phyloP scores from a whole-genome alignment of 305 asterid genomes.

The Fraxinus velutina region DNA sequence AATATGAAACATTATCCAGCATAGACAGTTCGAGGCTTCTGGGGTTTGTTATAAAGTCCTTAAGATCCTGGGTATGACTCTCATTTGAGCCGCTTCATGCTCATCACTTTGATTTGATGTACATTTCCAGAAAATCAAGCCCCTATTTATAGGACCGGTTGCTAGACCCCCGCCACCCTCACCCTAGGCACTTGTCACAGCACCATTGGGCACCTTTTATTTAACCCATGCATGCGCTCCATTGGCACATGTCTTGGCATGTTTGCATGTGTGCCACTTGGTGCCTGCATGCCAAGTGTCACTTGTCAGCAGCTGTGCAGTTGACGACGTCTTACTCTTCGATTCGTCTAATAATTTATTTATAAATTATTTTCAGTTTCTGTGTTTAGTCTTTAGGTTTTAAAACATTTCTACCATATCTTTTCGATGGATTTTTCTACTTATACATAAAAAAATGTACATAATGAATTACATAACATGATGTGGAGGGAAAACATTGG shows the following conservation, averaged over 20 bases:
- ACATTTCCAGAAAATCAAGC: not conserved
- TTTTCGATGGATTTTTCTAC: not conserved
- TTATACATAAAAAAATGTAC: not conserved
- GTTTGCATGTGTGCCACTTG: not conserved
- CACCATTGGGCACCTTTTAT: not conserved
- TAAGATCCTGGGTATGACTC: not conserved
- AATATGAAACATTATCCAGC: not conserved
- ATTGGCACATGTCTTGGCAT: not conserved
- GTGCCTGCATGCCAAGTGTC: not conserved
- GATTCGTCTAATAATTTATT: not conserved
- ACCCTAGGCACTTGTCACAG: not conserved
- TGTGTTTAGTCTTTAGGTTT: not conserved
- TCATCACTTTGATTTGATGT: not conserved
- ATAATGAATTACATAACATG: not conserved
- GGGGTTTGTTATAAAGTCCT: not conserved
- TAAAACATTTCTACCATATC: not conserved
- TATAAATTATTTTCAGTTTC: not conserved
- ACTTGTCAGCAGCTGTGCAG: not conserved
- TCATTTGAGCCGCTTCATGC: not conserved
- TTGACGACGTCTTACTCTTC: not conserved
- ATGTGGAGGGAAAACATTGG: not conserved
- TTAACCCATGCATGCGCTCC: not conserved
- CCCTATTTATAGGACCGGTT: not conserved
- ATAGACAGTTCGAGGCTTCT: not conserved
- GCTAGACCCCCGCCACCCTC: not conserved